Base-by-base conservation (phyloP, 2,329 filamentous ascomycete species). In the Podosphaera fusca region DNA sequence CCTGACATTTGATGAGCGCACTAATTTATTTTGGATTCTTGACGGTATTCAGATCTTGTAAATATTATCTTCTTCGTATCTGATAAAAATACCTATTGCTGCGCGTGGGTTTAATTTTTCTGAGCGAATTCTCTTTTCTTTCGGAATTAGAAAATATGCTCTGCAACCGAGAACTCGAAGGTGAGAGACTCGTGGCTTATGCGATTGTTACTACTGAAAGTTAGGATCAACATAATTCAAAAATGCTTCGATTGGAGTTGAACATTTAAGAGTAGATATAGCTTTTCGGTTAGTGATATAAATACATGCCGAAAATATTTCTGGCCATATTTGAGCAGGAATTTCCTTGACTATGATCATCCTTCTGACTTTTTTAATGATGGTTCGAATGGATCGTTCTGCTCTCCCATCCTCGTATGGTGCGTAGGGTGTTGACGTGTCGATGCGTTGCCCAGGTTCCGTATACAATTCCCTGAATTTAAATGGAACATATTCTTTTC, bases 261-360 rank as follows among this genome's bases (percentile, higher is more conserved):
- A 33, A 2, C 7, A 33, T 34, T 49, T 38, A 8, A 56, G 30
- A n/a, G 55, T 56, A 12, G 55, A 56, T 4, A 29, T 49, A 10
- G 6, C 40, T 36, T 21, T 55, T 31, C 36, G 4, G 42, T 55
- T 55, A 5, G 2, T 31, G 2, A 55, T 55, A 31, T 55, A 42
- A 31, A 55, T 45, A 10, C 52, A 55, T 31, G 52, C n/a, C 30
- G n/a, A 45, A 31, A 55, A 49, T 4, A 36, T 49, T 47, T 56
- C 40, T 7, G 55, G 10, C 42, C 55, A 56, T 7, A 56, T 12
- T 3, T 35, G 10, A 2, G 42, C 9, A 3, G 46, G 42, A 45
- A 56, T 56, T 35, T 56, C 42, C 42, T 35, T 56, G 4, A 1
- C 10, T 49, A 56, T 56, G 21, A 56, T 56, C 4, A n/a, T 38